Base-by-base conservation (phyloP, 1,284 basidiomycete species). In the Macrocybe sp. region DNA sequence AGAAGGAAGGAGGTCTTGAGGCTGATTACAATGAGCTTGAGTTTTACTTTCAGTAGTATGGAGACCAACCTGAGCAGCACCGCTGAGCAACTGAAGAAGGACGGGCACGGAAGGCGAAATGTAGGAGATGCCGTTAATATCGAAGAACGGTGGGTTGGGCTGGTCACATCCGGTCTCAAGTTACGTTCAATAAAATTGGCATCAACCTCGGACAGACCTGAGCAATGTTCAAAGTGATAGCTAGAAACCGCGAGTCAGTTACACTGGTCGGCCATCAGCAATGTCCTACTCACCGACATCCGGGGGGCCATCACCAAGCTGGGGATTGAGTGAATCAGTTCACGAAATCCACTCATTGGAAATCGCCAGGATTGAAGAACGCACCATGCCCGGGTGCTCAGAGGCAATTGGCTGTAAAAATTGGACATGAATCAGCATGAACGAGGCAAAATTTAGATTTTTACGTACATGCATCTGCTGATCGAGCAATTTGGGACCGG, bases 81-180 rank as follows among this genome's bases (percentile, higher is more conserved):
- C 70, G 42, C 66, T 71, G 11, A 73, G 59, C 30, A 72, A 57
- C 46, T 70, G 68, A 35, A 70, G 54, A 31, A 70, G 60, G 6
- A 68, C 67, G 1, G 69, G 69, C 16, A 69, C 52, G 1, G 64
- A 56, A 2, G 68, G 68, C 1, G 66, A 65, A 6, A 58, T 51
- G 49, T 65, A 72, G 3, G 66, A 63, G 6, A 67, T 59, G 30
- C 63, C 63, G 52, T 70, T 70, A 37, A 73, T 64, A 31, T 64
- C 61, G 48, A 68, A 70, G 55, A 68, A 67, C 1, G 66, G 66
- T 7, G 61, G 58, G 49, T 64, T 65, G 4, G 67, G 64, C 56
- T 56, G 9, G 38, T 46, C 16, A 44, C 6, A 22, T 22, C 22
- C 22, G 22, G 22, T 22, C 22, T 22, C 22, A 22, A 22, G 22